Evolutionary conservation across 805 yeast species (phyloP), one percentile per base, ranked within the genome.

Genomic region (Wickerhamomyces silvicola): DNA sequence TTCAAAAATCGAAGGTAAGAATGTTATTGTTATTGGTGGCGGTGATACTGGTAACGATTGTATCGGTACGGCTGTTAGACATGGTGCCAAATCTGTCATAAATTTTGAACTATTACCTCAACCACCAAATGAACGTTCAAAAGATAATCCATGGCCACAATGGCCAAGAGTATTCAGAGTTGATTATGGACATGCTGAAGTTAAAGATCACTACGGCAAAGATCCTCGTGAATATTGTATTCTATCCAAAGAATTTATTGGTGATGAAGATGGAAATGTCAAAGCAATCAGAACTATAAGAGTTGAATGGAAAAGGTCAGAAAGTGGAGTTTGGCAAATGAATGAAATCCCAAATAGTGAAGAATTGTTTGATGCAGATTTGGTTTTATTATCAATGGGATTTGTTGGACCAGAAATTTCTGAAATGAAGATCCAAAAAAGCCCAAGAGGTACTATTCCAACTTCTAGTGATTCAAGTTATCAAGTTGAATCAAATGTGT

Each of bases 21-120:
- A 83, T 43, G 97, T 90, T 36, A 78, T 90, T 52, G 97, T 90
- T 35, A 90, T 90, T 68, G 98, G 98, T 53, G 98, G 98, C 68
- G 98, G 98, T 76, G 98, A 90, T 62, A 90, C 97, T 22, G 98
- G 98, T 75, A 90, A 90, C 57, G 98, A 90, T 70, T 90, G 97
- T 75, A 72, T 90, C 53, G 97, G 97, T 63, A 90, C 98, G 27
- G 75, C 96, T 15, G 88, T 92, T 23, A 81, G 97, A 66, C 97
- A 92, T 57, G 97, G 96, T 26, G 97, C 97, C 41, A 78, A 83
- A 57, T 82, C 94, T 8, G 96, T 92, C 37, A 72, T 79, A 43
- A 90, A 90, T 72, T 92, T 90, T 59, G 98, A 90, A 67, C 71
- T 90, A 57, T 69, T 90, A 48, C 98, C 98, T 37, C 78, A 81